Base-by-base conservation (phyloP, 2,329 filamentous ascomycete genomes). In the Penicillium hesseltinei region DNA sequence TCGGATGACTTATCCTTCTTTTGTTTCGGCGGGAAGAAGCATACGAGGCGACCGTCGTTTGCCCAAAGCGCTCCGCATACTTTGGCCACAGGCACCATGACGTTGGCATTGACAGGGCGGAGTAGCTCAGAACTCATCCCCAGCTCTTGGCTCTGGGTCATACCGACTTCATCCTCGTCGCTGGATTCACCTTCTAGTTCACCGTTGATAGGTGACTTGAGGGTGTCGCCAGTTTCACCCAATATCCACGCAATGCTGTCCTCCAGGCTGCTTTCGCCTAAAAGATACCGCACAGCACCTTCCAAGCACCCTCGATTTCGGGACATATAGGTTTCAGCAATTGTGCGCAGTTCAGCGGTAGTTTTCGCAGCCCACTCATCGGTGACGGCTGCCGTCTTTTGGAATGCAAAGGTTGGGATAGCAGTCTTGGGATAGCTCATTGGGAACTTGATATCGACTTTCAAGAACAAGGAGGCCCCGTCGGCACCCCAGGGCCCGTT, bases 181-280 rank as follows among this genome's bases (percentile, higher is more conserved):
- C 90, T 95, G 3, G 91, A 97, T 63, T 90, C 91, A 56, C 90
- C 89, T 31, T 74, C 78, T 38, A 80, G 54, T 46, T 70, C 69
- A 19, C 71, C 71, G 49, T 77, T 71, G 55, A 75, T 62, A 15
- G 77, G 72, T 44, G 76, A 74, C 60, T 80, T 77, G 52, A 79
- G 62, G 59, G 76, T 72, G 62, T 77, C 66, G 8, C 86, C 73
- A 62, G 89, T 87, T 62, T 86, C 81, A 11, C 88, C 84, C 45
- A 79, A 75, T 47, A 77, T 75, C 73, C 72, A 79, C 55, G 73
- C 71, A 27, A 84, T 76, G 58, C 81, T 84, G 40, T 87, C 84
- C 59, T 87, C 80, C 5, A 87, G 73, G 54, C 74, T 78, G 56
- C 81, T 79, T 66, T 87, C 84, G 7, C 84, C 83, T 31, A 87